These are phyloP conservation scores for Penicillium hordei DNA, from an alignment of 2,329 filamentous ascomycete genomes.

Conservation along the genomic window DNA sequence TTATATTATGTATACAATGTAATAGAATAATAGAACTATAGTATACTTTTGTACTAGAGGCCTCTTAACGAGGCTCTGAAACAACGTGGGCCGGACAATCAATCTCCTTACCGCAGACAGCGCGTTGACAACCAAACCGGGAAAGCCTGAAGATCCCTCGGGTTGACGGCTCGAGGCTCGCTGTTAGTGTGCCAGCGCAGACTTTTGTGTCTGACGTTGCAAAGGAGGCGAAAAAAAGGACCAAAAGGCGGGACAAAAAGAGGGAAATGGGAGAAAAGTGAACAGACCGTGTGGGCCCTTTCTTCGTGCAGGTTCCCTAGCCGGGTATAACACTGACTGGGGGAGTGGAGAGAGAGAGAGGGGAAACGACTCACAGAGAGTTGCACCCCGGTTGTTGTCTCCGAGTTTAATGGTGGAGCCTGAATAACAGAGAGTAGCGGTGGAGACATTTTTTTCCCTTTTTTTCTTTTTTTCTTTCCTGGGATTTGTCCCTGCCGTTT, in stretches of 20 bases:
- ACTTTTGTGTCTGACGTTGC: neutral
- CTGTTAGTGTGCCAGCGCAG: slow-evolving; percentile 1
- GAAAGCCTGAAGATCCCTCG: slow-evolving; percentile 8
- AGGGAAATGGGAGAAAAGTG: neutral
- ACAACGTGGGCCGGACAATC: slow-evolving; percentile 10
- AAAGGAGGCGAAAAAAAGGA: neutral
- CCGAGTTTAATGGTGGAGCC: slow-evolving; percentile 41
- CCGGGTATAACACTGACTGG: slow-evolving; percentile 9
- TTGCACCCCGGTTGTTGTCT: slow-evolving; percentile 16
- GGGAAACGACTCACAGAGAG: neutral
- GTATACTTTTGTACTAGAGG: neutral
- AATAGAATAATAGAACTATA: neutral
- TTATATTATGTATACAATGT: neutral
- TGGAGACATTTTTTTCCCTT: neutral
- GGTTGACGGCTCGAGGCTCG: slow-evolving; percentile 2
- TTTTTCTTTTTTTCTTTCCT: neutral
- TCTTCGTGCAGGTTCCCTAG: slow-evolving; percentile 6
- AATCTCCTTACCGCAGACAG: slow-evolving; percentile 10
- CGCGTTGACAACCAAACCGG: slow-evolving; percentile 6
- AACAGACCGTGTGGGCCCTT: slow-evolving; percentile 8
- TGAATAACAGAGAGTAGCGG: slow-evolving; percentile 8
- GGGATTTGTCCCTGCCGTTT: neutral
- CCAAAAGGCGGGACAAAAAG: neutral
- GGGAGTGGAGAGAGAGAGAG: slow-evolving; percentile 7
- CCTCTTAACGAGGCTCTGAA: slow-evolving; percentile 9